A percentile compares a stretch with the other conserved stretches of the same genome.
phyloP scores from a whole-genome alignment of 164 flowering plant species.

The Platanus orientalis region DNA sequence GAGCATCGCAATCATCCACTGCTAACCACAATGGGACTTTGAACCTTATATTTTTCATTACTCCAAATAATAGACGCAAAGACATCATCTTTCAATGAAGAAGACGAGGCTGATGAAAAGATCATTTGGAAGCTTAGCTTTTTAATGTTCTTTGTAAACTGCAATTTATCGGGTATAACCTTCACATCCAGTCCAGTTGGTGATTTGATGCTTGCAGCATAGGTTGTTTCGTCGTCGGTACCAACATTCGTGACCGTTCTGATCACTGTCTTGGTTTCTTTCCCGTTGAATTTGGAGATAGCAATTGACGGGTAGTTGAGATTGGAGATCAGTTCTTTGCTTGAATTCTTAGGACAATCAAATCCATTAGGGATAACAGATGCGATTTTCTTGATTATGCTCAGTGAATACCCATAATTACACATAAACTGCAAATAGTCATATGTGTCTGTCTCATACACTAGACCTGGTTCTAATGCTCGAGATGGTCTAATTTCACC shows the following conservation, averaged over 20 bases:
- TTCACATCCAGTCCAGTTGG: conserved; percentile 41
- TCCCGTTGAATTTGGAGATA: too few relatives aligned
- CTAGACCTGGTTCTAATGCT: conserved; percentile 67
- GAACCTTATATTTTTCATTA: conserved; percentile 28
- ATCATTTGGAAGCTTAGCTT: conserved; percentile 49
- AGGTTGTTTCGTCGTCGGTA: conserved; percentile 35
- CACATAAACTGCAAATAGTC: conserved; percentile 69
- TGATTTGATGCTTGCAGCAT: conserved; percentile 34
- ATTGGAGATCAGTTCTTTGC: conserved; percentile 39
- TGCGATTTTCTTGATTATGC: conserved; percentile 37
- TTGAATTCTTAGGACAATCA: conserved; percentile 46
- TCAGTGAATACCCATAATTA: conserved; percentile 37
- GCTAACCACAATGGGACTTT: conserved; percentile 22
- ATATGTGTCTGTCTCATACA: conserved; percentile 46
- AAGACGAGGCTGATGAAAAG: conserved; percentile 26
- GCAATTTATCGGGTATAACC: conserved; percentile 47
- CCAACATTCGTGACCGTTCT: conserved; percentile 65
- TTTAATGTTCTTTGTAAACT: conserved; percentile 36
- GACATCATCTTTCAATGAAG: conserved; percentile 12
- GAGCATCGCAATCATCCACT: too few relatives aligned
- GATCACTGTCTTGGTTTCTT: conserved; percentile 34
- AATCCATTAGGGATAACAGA: conserved; percentile 32
- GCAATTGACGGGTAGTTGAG: too few relatives aligned
- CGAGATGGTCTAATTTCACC: conserved; percentile 56
- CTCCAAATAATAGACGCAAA: too few relatives aligned